phyloP scores from a whole-genome alignment of 768 basidiomycete genomes.

The Clitopilus passeckerianus region DNA sequence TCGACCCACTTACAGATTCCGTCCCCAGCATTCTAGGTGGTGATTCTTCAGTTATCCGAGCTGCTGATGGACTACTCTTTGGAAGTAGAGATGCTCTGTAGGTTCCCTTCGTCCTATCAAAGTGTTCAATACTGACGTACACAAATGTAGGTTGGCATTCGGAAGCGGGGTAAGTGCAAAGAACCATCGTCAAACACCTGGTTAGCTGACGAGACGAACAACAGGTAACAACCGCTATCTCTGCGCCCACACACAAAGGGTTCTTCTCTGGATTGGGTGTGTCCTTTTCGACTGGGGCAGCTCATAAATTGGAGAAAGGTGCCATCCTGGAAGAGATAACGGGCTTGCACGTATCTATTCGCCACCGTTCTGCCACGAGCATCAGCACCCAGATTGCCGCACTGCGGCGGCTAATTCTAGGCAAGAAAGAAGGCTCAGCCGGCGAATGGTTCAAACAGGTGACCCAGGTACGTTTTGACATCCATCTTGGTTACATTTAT shows the following conservation, averaged over 20 bases:
- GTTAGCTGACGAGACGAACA: not conserved
- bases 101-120: slow-evolving; percentile 20
- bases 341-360: slow-evolving; percentile 63
- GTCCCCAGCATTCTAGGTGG: slow-evolving; percentile 50
- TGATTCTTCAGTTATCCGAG: slow-evolving; percentile 47
- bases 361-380: slow-evolving; percentile 45
- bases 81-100: slow-evolving; percentile 68
- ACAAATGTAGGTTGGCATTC: slow-evolving; percentile 51
- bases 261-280: slow-evolving; percentile 64
- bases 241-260: slow-evolving; percentile 48
- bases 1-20: slow-evolving; percentile 44
- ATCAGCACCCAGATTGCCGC: slow-evolving; percentile 81
- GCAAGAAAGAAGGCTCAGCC: slow-evolving; percentile 27
- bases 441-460: slow-evolving; percentile 44
- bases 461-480: slow-evolving; percentile 25
- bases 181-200: not conserved
- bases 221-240: slow-evolving; percentile 56
- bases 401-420: slow-evolving; percentile 60
- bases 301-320: slow-evolving; percentile 52
- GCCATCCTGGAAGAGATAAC: slow-evolving; percentile 61
- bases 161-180: slow-evolving; percentile 49
- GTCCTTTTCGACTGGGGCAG: slow-evolving; percentile 56
- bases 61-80: slow-evolving; percentile 72
- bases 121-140: not conserved
- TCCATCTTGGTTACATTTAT: not conserved